A percentile compares a stretch with the other conserved stretches of the same genome.
These are phyloP conservation scores for Aureobasidium sp. DNA, from an alignment of 2,329 filamentous ascomycete species.

Conservation along the genomic window DNA sequence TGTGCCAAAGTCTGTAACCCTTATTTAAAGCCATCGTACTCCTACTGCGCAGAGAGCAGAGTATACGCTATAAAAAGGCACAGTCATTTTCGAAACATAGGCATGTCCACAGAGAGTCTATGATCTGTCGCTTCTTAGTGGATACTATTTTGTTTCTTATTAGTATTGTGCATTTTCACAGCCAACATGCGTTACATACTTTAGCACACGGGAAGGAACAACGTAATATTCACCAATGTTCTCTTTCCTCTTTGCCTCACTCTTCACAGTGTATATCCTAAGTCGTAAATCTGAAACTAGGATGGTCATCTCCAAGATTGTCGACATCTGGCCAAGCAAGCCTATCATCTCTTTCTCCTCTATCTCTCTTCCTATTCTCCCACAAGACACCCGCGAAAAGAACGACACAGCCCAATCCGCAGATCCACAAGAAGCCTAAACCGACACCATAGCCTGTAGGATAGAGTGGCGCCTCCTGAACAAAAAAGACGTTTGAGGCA, in stretches of 20 bases:
- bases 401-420: slow-evolving; percentile 31
- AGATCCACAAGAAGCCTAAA: slow-evolving; percentile 40
- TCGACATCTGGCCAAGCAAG: slow-evolving; percentile 33
- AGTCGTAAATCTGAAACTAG: slow-evolving; percentile 36
- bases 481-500: slow-evolving; percentile 43
- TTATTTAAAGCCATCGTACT: too few species aligned
- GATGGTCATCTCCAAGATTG: slow-evolving; percentile 46
- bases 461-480: slow-evolving; percentile 40
- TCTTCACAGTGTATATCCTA: not conserved
- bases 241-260: not conserved
- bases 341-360: slow-evolving; percentile 38
- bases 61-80: too few species aligned
- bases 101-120: too few species aligned
- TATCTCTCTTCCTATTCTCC: slow-evolving; percentile 39
- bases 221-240: too few species aligned
- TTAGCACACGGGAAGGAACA: too few species aligned
- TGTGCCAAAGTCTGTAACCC: too few species aligned
- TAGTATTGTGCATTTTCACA: too few species aligned
- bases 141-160: too few species aligned
- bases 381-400: slow-evolving; percentile 33
- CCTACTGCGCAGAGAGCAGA: too few species aligned
- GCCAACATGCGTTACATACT: too few species aligned
- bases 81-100: too few species aligned
- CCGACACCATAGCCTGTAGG: slow-evolving; percentile 41
- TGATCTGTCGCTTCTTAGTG: too few species aligned